Evolutionary conservation across 2,329 filamentous ascomycete species (phyloP), one percentile per base, ranked within the genome.

Genomic region (Fusarium brevicatenulatum): DNA sequence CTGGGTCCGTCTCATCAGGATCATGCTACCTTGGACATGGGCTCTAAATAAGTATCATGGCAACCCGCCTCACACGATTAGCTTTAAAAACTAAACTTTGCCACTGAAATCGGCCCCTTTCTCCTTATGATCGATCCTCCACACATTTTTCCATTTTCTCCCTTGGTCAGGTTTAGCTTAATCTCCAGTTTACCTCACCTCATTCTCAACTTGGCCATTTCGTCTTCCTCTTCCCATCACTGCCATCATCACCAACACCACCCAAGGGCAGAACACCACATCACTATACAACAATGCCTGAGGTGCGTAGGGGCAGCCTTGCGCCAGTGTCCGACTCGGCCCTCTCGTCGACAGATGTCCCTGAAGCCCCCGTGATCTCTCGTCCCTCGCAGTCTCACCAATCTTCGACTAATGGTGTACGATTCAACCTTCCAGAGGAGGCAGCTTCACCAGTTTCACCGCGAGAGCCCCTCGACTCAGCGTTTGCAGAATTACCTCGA

Each of bases 231-330:
- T 28, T 54, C 18, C 16, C 58, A 64, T 44, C 39, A 43, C 47
- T 18, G 25, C 44, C 23, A 58, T 47, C 58, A 50, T 28, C 53
- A 43, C 19, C 49, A 50, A 44, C 25, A 55, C 23, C 50, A 53
- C 50, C 50, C 49, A 37, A 23, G 25, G 36, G 36, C 39, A 64
- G 21, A 53, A 52, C 40, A 60, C 46, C 42, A 25, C 37, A 30
- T 37, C 25, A 21, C 49, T 42, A 34, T 40, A 43, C 55, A 44
- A 75, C 50, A 34, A 81, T 81, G 79, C 78, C 79, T 52, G 75
- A 80, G 64, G 73, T 80, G 58, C 74, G 78, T 55, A 71, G 75
- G 70, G 79, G 78, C 32, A 79, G 76, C 46, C 63, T 75, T 25
- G 68, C 75, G 40, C 61, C 68, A 32, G 47, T 71, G 59, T 72